Evolutionary conservation across 2,329 filamentous ascomycete genomes (phyloP), one percentile per base, ranked within the genome.

Genomic region (Peltaster fructicola): DNA sequence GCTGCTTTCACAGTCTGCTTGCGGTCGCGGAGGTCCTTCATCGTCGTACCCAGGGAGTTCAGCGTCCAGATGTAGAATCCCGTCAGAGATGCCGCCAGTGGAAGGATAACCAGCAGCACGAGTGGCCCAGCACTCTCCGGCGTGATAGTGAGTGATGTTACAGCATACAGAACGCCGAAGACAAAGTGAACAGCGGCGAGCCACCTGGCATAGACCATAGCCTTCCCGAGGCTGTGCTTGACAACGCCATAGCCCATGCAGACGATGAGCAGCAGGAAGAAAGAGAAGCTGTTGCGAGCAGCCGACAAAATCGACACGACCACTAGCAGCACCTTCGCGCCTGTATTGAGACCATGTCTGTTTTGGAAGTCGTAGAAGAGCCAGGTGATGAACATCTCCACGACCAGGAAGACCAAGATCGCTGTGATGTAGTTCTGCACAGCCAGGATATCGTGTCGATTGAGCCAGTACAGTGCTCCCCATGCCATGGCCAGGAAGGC

Each of bases 231-330:
- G 2, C 76, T 81, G 3, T 75, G 78, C 56, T 95, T 95, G 37
- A 98, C 90, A 13, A 98, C 90, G 40, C 88, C 88, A 43, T 98
- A 98, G 15, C 88, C 88, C 88, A 98, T 98, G 52, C 88, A 98
- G 15, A 98, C 88, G 38, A 98, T 95, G 26, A 98, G 71, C 6
- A 98, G 65, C 24, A 98, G 61, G 61, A 98, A 98, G 61, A 98
- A 98, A 0, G 85, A 93, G 50, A 98, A 95, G 0, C 85, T 93
- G 53, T 95, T 98, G 35, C 88, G 69, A 28, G 74, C 84, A 4
- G 88, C 88, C 47, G 92, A 95, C 21, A 98, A 63, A 13, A 95
- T 64, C 17, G 82, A 82, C n/a, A 93, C 85, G 13, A 93, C 57
- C 10, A 93, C 71, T 54, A 98, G 76, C 29, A 95, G 62, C 5